Evolutionary conservation across 1,284 basidiomycete species (phyloP).

Genomic region (Xanthoconium separans): DNA sequence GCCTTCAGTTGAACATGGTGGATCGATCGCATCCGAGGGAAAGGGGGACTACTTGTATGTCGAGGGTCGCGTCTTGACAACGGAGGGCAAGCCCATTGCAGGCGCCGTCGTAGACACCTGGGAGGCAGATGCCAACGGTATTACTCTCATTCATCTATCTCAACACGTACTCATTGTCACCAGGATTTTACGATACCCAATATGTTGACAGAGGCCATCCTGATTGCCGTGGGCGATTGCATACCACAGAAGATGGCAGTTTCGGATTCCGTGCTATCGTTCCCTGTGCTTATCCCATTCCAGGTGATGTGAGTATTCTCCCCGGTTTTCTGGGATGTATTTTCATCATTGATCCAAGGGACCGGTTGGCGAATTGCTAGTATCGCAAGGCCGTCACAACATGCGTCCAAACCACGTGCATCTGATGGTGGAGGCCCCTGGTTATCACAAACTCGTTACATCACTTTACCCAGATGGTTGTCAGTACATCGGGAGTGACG

Average conservation of each 20-base stretch:
- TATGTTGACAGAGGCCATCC: constrained; percentile 59
- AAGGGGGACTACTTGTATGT: constrained; percentile 84
- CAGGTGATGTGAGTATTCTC: constrained; percentile 56
- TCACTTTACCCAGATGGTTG: constrained; percentile 77
- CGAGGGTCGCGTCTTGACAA: constrained; percentile 66
- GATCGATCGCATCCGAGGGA: constrained; percentile 73
- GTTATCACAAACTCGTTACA: constrained; percentile 72
- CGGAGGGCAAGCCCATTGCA: constrained; percentile 65
- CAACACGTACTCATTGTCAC: background rate
- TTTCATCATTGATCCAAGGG: constrained; percentile 44
- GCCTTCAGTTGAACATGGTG: constrained; percentile 53
- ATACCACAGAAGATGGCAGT: constrained; percentile 59
- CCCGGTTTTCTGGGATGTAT: background rate
- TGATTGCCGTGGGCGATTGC: constrained; percentile 77
- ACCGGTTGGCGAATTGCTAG: constrained; percentile 67
- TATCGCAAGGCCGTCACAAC: constrained; percentile 65
- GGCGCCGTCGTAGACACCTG: constrained; percentile 77
- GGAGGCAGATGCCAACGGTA: constrained; percentile 79
- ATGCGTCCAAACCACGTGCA: constrained; percentile 82
- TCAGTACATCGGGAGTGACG: constrained; percentile 62
- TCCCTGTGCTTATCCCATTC: constrained; percentile 80
- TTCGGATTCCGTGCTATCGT: constrained; percentile 77
- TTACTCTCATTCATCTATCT: background rate
- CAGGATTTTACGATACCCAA: constrained; percentile 63
- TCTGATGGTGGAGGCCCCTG: constrained; percentile 66